Evolutionary conservation across 192 early-diverging fungal species (phyloP).

Genomic region (Entophlyctis luteolus): DNA sequence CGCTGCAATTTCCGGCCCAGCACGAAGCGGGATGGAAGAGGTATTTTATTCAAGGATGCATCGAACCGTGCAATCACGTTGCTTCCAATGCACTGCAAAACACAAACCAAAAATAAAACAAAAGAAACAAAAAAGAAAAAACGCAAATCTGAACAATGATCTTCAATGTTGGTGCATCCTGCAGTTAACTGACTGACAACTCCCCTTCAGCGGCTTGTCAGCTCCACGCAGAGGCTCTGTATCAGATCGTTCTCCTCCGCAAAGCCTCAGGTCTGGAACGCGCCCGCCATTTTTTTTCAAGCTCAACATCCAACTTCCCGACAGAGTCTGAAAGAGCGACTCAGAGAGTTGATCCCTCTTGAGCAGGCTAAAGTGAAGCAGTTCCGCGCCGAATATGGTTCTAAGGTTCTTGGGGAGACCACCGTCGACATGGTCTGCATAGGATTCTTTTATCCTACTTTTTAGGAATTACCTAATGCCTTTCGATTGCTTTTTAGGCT

Average conservation of each 20-base stretch:
- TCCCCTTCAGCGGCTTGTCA: constrained; percentile 13
- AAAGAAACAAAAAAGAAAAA: neutral
- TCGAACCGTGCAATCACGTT: neutral
- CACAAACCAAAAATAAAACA: neutral
- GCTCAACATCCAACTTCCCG: neutral
- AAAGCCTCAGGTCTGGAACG: constrained; percentile 19
- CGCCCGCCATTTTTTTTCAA: neutral
- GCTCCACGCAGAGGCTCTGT: constrained; percentile 4
- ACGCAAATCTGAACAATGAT: constrained; percentile 4
- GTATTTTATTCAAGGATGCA: no score
- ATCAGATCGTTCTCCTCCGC: constrained; percentile 24
- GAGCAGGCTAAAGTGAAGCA: constrained; percentile 95
- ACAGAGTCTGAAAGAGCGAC: constrained; percentile 87
- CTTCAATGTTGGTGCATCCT: constrained; percentile 11
- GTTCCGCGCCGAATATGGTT: constrained; percentile 86
- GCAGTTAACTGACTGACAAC: neutral
- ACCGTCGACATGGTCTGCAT: constrained; percentile 89
- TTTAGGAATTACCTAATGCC: no score
- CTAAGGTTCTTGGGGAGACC: constrained; percentile 84
- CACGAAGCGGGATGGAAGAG: no score
- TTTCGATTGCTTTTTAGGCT: constrained; percentile 25
- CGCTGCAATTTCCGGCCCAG: no score
- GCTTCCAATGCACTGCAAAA: neutral
- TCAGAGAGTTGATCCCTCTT: constrained; percentile 89
- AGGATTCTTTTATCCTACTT: neutral